These are phyloP conservation scores for Esteya vermicola DNA, from an alignment of 2,329 filamentous ascomycete species.

Conservation along the genomic window DNA sequence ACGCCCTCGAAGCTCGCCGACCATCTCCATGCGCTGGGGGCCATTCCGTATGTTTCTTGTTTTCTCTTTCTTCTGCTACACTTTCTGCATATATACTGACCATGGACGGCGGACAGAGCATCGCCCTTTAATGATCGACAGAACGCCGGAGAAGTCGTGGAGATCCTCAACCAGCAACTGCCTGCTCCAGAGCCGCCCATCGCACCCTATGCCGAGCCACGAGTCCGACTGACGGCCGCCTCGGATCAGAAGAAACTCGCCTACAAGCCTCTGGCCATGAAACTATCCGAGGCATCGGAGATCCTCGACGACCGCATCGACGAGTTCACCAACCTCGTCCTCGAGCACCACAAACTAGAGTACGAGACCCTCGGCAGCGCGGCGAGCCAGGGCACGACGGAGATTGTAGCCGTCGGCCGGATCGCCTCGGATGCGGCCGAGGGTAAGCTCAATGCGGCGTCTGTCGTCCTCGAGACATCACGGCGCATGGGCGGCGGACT, in stretches of 20 bases:
- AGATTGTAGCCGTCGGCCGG: conserved; percentile 79
- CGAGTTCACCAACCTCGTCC: conserved; percentile 63
- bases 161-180: conserved; percentile 70
- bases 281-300: conserved; percentile 80
- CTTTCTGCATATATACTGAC: background rate
- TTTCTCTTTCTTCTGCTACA: background rate
- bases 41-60: conserved; percentile 20
- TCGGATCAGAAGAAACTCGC: conserved; percentile 82
- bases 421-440: conserved; percentile 82
- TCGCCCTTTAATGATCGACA: conserved; percentile 60
- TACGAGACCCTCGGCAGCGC: conserved; percentile 78
- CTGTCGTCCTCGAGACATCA: conserved; percentile 78
- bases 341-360: conserved; percentile 61
- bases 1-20: conserved; percentile 24
- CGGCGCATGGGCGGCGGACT: conserved; percentile 69
- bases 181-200: conserved; percentile 52
- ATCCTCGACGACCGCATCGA: conserved; percentile 93
- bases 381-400: conserved; percentile 67
- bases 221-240: conserved; percentile 72
- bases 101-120: conserved; percentile 28
- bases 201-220: conserved; percentile 57
- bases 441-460: conserved; percentile 73
- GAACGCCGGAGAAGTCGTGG: conserved; percentile 69
- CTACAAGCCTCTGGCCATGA: conserved; percentile 92
- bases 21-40: conserved; percentile 23